A percentile compares a stretch with the other conserved stretches of the same genome.
Conservation (phyloP, 2,329 filamentous ascomycete genomes). For the Fusarium begoniae region DNA sequence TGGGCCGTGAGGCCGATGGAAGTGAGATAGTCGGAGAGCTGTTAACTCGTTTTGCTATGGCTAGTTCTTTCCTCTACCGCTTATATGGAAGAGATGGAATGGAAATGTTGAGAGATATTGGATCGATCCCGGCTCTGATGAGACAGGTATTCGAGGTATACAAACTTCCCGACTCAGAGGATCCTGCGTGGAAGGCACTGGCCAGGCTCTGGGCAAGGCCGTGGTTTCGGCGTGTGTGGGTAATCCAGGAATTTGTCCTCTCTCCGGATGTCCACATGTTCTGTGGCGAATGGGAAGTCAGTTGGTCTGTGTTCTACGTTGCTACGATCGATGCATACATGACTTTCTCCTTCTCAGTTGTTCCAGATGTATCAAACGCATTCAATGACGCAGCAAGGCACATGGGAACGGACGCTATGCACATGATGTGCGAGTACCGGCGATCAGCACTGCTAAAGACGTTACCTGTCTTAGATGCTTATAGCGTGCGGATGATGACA, state of each 20-base stretch:
- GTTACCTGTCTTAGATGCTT: rapidly evolving
- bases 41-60: rapidly evolving
- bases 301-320: neutral
- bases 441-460: rapidly evolving
- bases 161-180: rapidly evolving
- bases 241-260: neutral
- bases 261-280: neutral
- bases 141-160: rapidly evolving
- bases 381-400: neutral
- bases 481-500: neutral
- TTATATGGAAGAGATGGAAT: neutral
- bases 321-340: neutral
- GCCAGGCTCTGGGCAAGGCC: neutral
- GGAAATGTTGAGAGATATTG: neutral
- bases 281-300: neutral
- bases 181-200: neutral
- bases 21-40: rapidly evolving
- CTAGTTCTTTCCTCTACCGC: rapidly evolving
- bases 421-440: neutral
- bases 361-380: neutral
- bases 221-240: neutral
- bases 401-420: neutral
- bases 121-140: too few species aligned
- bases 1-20: neutral
- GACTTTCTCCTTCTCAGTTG: neutral